Evolutionary conservation across 1,139 yeast genomes (phyloP).

Genomic region (Hansenula anomala): DNA sequence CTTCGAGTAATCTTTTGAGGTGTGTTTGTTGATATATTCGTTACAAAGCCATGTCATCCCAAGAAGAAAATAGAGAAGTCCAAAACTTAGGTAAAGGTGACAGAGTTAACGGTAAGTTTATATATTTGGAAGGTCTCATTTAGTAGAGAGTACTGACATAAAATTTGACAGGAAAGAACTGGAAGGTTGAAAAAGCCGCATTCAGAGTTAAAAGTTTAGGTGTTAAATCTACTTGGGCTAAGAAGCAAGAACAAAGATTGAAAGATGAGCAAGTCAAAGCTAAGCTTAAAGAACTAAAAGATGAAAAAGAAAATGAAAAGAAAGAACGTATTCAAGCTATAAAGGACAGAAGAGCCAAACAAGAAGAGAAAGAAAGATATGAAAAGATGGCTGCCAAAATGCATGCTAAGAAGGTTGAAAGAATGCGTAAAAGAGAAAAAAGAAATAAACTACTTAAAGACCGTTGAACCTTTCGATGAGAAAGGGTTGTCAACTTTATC

Average conservation of each 20-base stretch:
- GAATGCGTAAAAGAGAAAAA: slow-evolving; percentile 77
- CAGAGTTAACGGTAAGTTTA: slow-evolving; percentile 20
- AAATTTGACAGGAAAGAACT: slow-evolving; percentile 37
- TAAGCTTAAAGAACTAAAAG: slow-evolving; percentile 49
- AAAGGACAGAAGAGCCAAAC: slow-evolving; percentile 62
- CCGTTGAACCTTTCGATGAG: slow-evolving; percentile 33
- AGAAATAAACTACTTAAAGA: slow-evolving; percentile 76
- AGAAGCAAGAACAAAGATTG: slow-evolving; percentile 31
- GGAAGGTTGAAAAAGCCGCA: slow-evolving; percentile 53
- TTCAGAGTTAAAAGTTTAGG: slow-evolving; percentile 30
- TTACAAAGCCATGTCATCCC: not conserved
- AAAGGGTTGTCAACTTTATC: too few relatives aligned
- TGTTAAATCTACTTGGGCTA: slow-evolving; percentile 33
- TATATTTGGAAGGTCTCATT: not conserved
- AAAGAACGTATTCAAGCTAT: slow-evolving; percentile 46
- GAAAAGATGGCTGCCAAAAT: slow-evolving; percentile 66
- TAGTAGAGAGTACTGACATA: not conserved
- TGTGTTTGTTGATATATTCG: too few relatives aligned
- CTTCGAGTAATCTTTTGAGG: too few relatives aligned
- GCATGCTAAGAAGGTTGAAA: slow-evolving; percentile 76
- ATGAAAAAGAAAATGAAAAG: slow-evolving; percentile 55
- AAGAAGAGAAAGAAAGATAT: slow-evolving; percentile 71
- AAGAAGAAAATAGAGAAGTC: not conserved
- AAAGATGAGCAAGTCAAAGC: slow-evolving; percentile 35
- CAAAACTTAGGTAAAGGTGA: slow-evolving; percentile 12